Evolutionary conservation across 768 basidiomycete species (phyloP).

Genomic region (Boletus insuetus): DNA sequence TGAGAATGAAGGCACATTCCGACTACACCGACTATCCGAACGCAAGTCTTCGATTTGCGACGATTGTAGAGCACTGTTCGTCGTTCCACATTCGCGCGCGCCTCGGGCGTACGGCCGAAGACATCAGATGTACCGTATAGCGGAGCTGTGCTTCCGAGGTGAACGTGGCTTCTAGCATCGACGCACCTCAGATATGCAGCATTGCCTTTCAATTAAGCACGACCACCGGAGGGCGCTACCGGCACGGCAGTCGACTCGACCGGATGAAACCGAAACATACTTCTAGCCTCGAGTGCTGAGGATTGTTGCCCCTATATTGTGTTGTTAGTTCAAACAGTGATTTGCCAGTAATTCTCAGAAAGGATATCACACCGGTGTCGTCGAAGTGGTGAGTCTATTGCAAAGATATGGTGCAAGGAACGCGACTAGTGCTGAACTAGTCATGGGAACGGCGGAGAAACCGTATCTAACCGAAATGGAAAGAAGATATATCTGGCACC

Average conservation of each 20-base stretch:
- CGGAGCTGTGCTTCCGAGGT: background rate
- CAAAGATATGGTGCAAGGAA: background rate
- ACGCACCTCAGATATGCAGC: background rate
- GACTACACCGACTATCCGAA: too few relatives aligned
- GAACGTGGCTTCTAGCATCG: too few relatives aligned
- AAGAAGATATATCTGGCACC: background rate
- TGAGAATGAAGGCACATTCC: background rate
- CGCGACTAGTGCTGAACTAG: too few relatives aligned
- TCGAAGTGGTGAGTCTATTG: background rate
- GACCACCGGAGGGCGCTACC: background rate
- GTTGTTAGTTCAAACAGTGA: too few relatives aligned
- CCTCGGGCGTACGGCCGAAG: too few relatives aligned
- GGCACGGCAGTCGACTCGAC: constrained; percentile 2
- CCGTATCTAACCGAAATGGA: background rate
- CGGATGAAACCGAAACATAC: background rate
- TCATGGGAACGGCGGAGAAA: background rate
- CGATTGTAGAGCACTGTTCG: too few relatives aligned
- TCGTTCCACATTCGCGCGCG: too few relatives aligned
- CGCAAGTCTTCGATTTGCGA: too few relatives aligned
- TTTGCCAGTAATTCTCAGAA: background rate
- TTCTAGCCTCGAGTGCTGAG: too few relatives aligned
- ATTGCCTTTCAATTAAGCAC: constrained; percentile 2
- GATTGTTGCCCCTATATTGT: background rate
- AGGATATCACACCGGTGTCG: background rate
- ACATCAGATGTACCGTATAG: too few relatives aligned